Conservation (phyloP, 2,329 filamentous ascomycete genomes). For the Colletotrichum karsti region DNA sequence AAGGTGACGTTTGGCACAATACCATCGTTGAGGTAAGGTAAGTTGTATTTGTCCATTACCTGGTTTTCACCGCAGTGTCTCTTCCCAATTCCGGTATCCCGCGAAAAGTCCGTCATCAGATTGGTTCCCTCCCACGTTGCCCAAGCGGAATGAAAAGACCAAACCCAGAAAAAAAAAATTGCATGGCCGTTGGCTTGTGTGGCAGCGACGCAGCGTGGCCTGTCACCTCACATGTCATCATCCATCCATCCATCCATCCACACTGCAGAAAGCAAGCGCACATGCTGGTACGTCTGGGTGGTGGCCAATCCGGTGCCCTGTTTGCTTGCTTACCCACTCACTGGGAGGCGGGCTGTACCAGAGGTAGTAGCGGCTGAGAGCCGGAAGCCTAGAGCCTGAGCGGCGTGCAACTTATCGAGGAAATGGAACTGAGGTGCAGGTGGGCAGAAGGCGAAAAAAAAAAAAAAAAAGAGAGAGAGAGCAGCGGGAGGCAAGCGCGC, state of each 20-base stretch:
- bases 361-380: slow-evolving; percentile 19
- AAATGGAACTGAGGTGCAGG: not conserved
- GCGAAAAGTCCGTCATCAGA: not conserved
- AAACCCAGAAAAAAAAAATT: not conserved
- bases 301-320: slow-evolving; percentile 25
- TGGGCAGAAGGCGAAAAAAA: not conserved
- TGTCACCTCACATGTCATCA: slow-evolving; percentile 31
- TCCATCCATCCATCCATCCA: not conserved
- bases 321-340: slow-evolving; percentile 23
- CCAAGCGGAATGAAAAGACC: not conserved
- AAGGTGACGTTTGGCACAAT: slow-evolving; percentile 9
- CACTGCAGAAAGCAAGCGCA: slow-evolving; percentile 18
- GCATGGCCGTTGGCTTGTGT: slow-evolving; percentile 15
- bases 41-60: too few relatives aligned
- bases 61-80: too few relatives aligned
- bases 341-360: not conserved
- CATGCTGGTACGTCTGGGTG: slow-evolving; percentile 12
- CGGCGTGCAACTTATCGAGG: not conserved
- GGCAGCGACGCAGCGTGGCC: slow-evolving; percentile 5
- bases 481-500: not conserved
- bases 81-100: not conserved
- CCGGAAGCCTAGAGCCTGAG: slow-evolving; percentile 17
- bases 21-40: not conserved
- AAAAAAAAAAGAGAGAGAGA: too few relatives aligned
- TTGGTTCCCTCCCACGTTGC: not conserved